Percentiles rank a stretch among this genome's conserved stretches.
These are phyloP conservation scores for Lantana camara DNA, from an alignment of 257 asterid species.

Conservation along the genomic window DNA sequence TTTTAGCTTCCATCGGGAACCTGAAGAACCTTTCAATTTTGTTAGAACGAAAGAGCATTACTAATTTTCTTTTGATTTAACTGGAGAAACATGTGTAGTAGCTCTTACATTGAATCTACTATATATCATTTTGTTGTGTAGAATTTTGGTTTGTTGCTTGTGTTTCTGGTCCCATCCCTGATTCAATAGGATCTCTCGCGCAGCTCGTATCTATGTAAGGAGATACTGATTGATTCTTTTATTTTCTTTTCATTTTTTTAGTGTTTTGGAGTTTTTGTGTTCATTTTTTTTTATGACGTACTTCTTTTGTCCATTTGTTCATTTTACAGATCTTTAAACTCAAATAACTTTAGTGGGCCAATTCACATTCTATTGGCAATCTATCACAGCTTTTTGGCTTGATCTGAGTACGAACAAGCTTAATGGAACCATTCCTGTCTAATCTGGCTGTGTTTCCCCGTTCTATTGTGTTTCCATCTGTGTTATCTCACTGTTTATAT, in stretches of 20 bases:
- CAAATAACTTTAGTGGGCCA: slow-evolving; percentile 67
- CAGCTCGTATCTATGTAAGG: slow-evolving; percentile 76
- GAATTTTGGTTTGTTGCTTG: slow-evolving; percentile 86
- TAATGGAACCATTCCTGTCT: slow-evolving; percentile 74
- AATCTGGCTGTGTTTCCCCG: slow-evolving; percentile 50
- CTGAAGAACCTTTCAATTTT: slow-evolving; percentile 65
- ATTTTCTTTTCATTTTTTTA: not conserved
- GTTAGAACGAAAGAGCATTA: slow-evolving; percentile 40
- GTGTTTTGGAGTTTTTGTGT: not conserved
- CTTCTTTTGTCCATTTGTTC: not conserved
- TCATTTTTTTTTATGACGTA: not conserved
- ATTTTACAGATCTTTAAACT: slow-evolving; percentile 57
- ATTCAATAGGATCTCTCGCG: slow-evolving; percentile 72
- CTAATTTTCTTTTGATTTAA: slow-evolving; percentile 2
- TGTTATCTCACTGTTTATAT: not conserved
- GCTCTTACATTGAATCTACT: slow-evolving; percentile 10
- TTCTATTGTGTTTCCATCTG: not conserved
- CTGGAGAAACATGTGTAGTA: slow-evolving; percentile 13
- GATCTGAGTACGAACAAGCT: slow-evolving; percentile 75
- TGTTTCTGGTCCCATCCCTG: slow-evolving; percentile 84
- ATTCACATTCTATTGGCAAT: slow-evolving; percentile 82
- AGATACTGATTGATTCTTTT: not conserved
- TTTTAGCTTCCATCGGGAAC: slow-evolving; percentile 74
- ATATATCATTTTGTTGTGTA: slow-evolving; percentile 36
- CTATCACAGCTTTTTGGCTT: slow-evolving; percentile 71